Evolutionary conservation across 2,329 filamentous ascomycete genomes (phyloP).

Genomic region (Fusarium sp.): DNA sequence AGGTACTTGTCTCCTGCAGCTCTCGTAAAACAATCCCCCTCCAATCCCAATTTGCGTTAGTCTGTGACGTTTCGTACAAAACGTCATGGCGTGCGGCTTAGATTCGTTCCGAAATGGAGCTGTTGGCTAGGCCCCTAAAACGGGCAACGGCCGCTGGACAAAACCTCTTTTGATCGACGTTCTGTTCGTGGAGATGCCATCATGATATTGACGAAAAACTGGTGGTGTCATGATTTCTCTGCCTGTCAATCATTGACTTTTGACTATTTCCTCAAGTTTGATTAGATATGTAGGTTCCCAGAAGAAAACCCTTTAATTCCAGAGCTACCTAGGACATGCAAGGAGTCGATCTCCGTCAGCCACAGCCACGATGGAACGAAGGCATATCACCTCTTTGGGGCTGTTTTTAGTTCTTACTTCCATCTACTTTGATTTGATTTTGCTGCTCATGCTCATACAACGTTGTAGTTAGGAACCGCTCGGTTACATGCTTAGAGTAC

Average conservation of each 20-base stretch:
- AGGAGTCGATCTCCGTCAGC: slow-evolving; percentile 35
- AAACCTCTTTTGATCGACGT: not conserved
- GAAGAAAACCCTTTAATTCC: slow-evolving; percentile 5
- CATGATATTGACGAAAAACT: not conserved
- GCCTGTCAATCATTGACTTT: not conserved
- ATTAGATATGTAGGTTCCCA: not conserved
- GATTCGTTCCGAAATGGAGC: slow-evolving; percentile 36
- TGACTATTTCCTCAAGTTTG: not conserved
- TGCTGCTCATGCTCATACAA: slow-evolving; percentile 18
- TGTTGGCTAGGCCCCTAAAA: slow-evolving; percentile 25
- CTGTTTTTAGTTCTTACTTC: not conserved
- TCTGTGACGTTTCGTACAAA: slow-evolving; percentile 29
- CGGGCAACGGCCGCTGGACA: slow-evolving; percentile 24
- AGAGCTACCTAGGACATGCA: slow-evolving; percentile 21
- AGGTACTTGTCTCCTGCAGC: slow-evolving; percentile 38
- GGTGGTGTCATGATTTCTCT: not conserved
- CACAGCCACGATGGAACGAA: slow-evolving; percentile 41
- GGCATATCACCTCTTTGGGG: slow-evolving; percentile 11
- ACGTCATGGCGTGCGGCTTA: slow-evolving; percentile 47
- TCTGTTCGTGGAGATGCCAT: not conserved
- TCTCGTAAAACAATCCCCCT: slow-evolving; percentile 41
- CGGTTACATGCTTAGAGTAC: not conserved
- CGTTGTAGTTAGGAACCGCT: slow-evolving; percentile 29
- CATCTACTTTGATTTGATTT: not conserved
- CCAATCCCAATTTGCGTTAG: slow-evolving; percentile 26